phyloP scores from a whole-genome alignment of 345 rosid genomes.

The Populus euphratica region DNA sequence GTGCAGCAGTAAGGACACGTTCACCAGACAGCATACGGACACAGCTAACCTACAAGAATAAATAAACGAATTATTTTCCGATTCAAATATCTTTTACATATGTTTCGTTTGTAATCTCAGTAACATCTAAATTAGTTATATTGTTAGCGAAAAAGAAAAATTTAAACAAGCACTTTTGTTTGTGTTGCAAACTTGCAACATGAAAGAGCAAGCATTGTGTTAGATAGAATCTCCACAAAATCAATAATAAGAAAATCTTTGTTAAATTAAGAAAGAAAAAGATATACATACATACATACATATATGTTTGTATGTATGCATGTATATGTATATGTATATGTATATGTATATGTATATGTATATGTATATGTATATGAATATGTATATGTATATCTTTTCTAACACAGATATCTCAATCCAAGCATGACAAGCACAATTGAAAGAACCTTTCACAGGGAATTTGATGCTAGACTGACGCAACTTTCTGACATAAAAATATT shows the following conservation, averaged over 20 bases:
- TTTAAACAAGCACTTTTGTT: too few relatives aligned
- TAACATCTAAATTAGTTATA: too few relatives aligned
- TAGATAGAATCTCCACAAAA: neutral
- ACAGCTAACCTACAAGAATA: constrained; percentile 62
- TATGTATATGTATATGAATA: too few relatives aligned
- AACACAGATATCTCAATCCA: neutral
- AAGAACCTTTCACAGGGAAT: neutral
- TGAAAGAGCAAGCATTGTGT: neutral
- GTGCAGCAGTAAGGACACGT: constrained; percentile 86
- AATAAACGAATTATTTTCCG: neutral
- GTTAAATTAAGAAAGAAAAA: neutral
- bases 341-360: too few relatives aligned
- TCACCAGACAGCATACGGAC: constrained; percentile 95
- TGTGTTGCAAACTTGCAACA: neutral
- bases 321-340: too few relatives aligned
- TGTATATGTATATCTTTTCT: too few relatives aligned
- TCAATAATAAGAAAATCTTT: neutral
- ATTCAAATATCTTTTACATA: constrained; percentile 2
- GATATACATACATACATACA: too few relatives aligned
- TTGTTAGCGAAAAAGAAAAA: neutral
- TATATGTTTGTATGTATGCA: too few relatives aligned
- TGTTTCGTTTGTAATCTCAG: too few relatives aligned
- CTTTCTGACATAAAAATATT: neutral
- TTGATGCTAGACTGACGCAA: neutral
- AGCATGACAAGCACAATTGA: neutral